phyloP scores from a whole-genome alignment of 768 basidiomycete genomes.

The Trametes sanguinea region DNA sequence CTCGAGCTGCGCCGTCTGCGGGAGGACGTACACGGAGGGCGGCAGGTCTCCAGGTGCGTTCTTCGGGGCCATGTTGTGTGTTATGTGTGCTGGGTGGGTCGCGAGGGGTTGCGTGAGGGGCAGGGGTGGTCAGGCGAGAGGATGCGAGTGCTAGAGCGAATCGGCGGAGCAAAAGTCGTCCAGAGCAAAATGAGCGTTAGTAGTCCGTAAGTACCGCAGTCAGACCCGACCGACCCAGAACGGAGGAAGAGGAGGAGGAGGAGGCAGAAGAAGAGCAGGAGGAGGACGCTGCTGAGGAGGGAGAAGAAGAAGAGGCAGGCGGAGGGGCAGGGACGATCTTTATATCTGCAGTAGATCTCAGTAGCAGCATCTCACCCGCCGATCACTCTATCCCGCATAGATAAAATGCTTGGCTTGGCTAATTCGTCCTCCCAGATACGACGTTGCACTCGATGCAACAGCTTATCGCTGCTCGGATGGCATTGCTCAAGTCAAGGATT shows the following conservation, averaged over 20 bases:
- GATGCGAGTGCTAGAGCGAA: neutral
- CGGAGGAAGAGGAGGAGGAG: neutral
- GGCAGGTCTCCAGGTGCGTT: slow-evolving; percentile 50
- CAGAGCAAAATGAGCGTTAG: neutral
- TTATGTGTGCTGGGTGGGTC: neutral
- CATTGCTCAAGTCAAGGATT: too few species aligned
- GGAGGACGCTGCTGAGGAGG: neutral
- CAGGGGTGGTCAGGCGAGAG: neutral
- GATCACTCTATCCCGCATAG: slow-evolving; percentile 4
- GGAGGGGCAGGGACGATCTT: slow-evolving; percentile 1
- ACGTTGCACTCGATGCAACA: neutral
- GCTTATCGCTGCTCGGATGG: too few species aligned
- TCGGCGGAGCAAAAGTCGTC: neutral
- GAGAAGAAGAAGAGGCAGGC: neutral
- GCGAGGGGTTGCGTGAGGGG: neutral
- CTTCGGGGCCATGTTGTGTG: slow-evolving; percentile 23
- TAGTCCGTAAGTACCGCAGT: neutral
- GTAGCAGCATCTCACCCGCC: neutral
- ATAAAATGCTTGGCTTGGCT: neutral
- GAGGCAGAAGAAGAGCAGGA: neutral
- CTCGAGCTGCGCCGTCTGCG: slow-evolving; percentile 90
- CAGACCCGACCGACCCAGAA: neutral
- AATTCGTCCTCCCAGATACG: neutral
- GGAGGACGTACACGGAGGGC: slow-evolving; percentile 84
- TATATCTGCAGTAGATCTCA: neutral